Percentiles rank a stretch among this genome's conserved stretches.
Conservation (phyloP, 2,329 filamentous ascomycete species). For the Talaromyces albobiverticillius region DNA sequence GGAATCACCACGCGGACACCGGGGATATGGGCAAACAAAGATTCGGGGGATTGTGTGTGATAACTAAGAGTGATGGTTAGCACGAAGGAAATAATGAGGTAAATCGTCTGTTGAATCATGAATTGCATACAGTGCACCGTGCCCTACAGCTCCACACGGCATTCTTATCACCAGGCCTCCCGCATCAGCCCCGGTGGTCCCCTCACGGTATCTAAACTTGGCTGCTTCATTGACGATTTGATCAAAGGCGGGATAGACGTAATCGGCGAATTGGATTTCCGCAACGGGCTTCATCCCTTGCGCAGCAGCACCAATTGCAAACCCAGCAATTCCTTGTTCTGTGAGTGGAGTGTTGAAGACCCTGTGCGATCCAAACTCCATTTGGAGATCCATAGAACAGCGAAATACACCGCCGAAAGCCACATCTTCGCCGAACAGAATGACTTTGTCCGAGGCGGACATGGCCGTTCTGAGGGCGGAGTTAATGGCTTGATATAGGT, state of each 20-base stretch:
- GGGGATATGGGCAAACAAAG: constrained; percentile 83
- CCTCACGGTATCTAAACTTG: constrained; percentile 77
- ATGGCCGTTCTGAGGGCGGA: constrained; percentile 81
- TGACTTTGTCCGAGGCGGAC: constrained; percentile 75
- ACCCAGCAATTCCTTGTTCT: constrained; percentile 92
- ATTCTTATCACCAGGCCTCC: constrained; percentile 85
- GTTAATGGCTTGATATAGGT: constrained; percentile 92
- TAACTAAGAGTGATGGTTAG: constrained; percentile 44
- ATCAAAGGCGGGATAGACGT: constrained; percentile 89
- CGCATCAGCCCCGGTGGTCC: constrained; percentile 61
- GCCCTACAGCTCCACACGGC: constrained; percentile 86
- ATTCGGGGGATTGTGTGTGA: constrained; percentile 86
- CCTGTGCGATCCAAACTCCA: constrained; percentile 79
- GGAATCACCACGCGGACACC: constrained; percentile 84
- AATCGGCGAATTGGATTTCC: constrained; percentile 95
- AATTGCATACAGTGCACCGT: constrained; percentile 71
- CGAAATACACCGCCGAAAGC: constrained; percentile 96
- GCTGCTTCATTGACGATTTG: constrained; percentile 92
- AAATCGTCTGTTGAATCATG: too few relatives aligned
- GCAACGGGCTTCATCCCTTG: constrained; percentile 91
- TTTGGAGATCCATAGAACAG: constrained; percentile 85
- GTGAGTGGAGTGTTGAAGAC: constrained; percentile 96
- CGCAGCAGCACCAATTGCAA: constrained; percentile 83
- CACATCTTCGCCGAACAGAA: constrained; percentile 95
- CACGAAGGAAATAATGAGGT: not conserved